These are phyloP conservation scores for Trichosporon sp. DNA, from an alignment of 1,284 basidiomycete genomes.

Conservation along the genomic window DNA sequence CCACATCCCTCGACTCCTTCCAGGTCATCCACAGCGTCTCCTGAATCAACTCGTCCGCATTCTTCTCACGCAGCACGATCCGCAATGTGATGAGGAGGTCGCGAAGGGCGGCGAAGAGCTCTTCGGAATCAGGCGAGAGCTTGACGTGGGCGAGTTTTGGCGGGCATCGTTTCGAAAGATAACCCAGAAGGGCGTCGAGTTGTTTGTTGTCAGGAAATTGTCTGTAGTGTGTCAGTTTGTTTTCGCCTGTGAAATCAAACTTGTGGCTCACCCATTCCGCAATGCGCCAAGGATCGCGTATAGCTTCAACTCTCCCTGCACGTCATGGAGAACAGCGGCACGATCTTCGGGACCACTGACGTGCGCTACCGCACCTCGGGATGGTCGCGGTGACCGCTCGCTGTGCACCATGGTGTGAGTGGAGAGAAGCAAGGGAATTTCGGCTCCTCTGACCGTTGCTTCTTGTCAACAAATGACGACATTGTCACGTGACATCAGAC, in stretches of 20 bases:
- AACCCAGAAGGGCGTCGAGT: neutral
- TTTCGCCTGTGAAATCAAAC: too few relatives aligned
- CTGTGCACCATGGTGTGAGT: neutral
- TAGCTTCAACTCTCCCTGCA: conserved; percentile 52
- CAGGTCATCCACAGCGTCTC: conserved; percentile 9
- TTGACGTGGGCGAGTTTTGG: neutral
- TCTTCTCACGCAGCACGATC: conserved; percentile 9
- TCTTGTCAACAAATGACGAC: conserved; percentile 2
- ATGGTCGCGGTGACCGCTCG: neutral
- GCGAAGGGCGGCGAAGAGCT: neutral
- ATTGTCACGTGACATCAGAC: neutral
- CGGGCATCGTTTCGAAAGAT: neutral
- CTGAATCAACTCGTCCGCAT: conserved; percentile 16
- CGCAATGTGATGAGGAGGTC: conserved; percentile 1
- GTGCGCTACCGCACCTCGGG: neutral
- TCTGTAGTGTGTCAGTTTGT: neutral
- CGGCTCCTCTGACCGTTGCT: neutral
- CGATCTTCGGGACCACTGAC: neutral
- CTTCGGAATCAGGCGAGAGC: neutral
- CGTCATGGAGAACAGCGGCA: conserved; percentile 23
- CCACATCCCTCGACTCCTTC: conserved; percentile 2
- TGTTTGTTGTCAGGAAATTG: neutral
- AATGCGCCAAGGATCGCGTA: conserved; percentile 75
- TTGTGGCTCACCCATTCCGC: conserved; percentile 55
- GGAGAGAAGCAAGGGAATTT: neutral